Conservation (phyloP, 371 early-diverging fungal species). For the Zychaea mexicana region DNA sequence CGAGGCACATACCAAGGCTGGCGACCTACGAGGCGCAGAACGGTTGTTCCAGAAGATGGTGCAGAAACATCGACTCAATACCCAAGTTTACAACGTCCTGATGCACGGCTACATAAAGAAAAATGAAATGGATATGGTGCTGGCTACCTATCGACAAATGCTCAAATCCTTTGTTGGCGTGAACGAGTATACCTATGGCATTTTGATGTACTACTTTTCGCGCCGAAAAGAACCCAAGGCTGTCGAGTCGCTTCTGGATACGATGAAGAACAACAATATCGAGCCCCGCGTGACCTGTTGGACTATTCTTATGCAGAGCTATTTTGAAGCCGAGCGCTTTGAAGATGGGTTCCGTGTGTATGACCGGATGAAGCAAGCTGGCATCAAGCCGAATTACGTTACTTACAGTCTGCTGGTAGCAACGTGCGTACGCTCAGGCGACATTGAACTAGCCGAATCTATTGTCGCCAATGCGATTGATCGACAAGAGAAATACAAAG, state of each 20-base stretch:
- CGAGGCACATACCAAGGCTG: conserved; percentile 46
- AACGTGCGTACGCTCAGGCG: conserved; percentile 19
- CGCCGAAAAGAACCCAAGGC: conserved; percentile 33
- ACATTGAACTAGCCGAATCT: conserved; percentile 32
- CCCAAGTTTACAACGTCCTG: conserved; percentile 32
- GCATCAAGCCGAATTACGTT: conserved; percentile 24
- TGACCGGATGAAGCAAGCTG: conserved; percentile 37
- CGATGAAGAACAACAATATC: conserved; percentile 34
- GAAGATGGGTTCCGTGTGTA: conserved; percentile 29
- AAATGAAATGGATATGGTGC: conserved; percentile 43
- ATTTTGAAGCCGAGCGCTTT: conserved; percentile 22
- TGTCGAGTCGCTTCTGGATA: conserved; percentile 37
- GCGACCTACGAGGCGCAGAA: conserved; percentile 38
- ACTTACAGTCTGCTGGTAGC: conserved; percentile 31
- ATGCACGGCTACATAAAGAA: conserved; percentile 35
- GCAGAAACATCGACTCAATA: conserved; percentile 26
- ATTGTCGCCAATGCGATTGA: conserved; percentile 22
- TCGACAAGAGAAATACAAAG: conserved; percentile 4
- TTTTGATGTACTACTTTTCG: conserved; percentile 42
- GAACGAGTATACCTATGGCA: conserved; percentile 35
- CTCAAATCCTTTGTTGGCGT: conserved; percentile 25
- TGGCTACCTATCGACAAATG: conserved; percentile 42
- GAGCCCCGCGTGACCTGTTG: conserved; percentile 26
- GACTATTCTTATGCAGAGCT: conserved; percentile 44
- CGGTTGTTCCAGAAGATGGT: conserved; percentile 28